Conservation (phyloP, 2,329 filamentous ascomycete genomes). For the Bipolaris gigantea region DNA sequence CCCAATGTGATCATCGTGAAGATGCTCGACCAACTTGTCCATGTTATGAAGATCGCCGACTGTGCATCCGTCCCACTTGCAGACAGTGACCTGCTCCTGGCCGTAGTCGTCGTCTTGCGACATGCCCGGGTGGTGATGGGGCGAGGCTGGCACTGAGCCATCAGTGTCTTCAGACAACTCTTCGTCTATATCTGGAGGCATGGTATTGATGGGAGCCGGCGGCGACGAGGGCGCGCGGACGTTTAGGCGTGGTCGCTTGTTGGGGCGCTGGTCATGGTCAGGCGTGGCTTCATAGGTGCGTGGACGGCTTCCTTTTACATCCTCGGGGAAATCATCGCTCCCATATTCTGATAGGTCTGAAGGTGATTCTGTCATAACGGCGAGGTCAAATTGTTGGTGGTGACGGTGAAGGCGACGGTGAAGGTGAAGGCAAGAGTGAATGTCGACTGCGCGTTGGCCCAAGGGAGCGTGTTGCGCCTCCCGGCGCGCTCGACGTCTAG, state of each 20-base stretch:
- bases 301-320: slow-evolving; percentile 54
- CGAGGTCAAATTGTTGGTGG: neutral
- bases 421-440: neutral
- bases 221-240: slow-evolving; percentile 39
- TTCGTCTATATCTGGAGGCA: slow-evolving; percentile 45
- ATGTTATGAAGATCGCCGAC: slow-evolving; percentile 54
- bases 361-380: slow-evolving; percentile 54
- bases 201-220: slow-evolving; percentile 26
- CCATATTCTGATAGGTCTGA: slow-evolving; percentile 67
- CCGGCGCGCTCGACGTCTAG: slow-evolving; percentile 11
- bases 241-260: slow-evolving; percentile 44
- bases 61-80: slow-evolving; percentile 56
- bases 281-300: slow-evolving; percentile 49
- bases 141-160: slow-evolving; percentile 67
- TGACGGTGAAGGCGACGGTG: neutral
- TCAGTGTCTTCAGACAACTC: slow-evolving; percentile 90
- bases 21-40: slow-evolving; percentile 55
- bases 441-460: neutral
- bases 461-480: slow-evolving; percentile 11
- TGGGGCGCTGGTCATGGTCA: slow-evolving; percentile 50
- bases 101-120: slow-evolving; percentile 48
- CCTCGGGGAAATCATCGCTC: slow-evolving; percentile 65
- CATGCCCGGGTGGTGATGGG: slow-evolving; percentile 46
- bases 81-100: slow-evolving; percentile 51
- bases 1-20: slow-evolving; percentile 90